Evolutionary conservation across 2,329 filamentous ascomycete species (phyloP).

Genomic region (Trichoderma brevicompactum): DNA sequence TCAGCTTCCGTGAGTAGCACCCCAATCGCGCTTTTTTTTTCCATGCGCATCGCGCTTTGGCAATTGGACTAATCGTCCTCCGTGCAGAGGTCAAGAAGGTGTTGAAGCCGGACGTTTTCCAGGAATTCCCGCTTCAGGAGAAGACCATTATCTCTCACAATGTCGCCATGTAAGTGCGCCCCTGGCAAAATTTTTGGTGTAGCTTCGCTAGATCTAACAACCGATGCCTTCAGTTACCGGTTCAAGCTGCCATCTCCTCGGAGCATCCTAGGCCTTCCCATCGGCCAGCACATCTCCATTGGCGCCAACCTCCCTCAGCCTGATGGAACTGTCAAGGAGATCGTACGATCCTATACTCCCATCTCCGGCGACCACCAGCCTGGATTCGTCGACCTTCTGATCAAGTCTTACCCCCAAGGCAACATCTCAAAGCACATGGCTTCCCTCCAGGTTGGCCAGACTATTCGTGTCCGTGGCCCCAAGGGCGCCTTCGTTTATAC

Average conservation of each 20-base stretch:
- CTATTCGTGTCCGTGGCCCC: constrained; percentile 88
- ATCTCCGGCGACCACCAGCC: constrained; percentile 87
- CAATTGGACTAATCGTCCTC: constrained; percentile 29
- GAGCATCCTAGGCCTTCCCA: constrained; percentile 90
- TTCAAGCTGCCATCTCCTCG: constrained; percentile 79
- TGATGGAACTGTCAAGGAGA: constrained; percentile 77
- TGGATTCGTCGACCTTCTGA: constrained; percentile 92
- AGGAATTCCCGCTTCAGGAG: constrained; percentile 90
- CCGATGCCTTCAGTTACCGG: constrained; percentile 70
- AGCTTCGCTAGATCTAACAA: constrained; percentile 1
- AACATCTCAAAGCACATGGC: constrained; percentile 97
- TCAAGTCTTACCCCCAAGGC: constrained; percentile 96
- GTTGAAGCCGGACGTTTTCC: constrained; percentile 84
- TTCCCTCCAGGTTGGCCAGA: constrained; percentile 78
- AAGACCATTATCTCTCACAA: constrained; percentile 98
- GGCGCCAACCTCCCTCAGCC: constrained; percentile 71
- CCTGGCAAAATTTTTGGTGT: not conserved
- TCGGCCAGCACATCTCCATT: constrained; percentile 98
- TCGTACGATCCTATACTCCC: constrained; percentile 90
- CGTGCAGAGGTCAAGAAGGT: constrained; percentile 73
- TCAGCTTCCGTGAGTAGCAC: constrained; percentile 65
- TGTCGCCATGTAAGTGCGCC: constrained; percentile 74
- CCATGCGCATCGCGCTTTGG: not conserved
- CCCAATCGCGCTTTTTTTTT: not conserved
- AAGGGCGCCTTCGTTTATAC: constrained; percentile 98